Base-by-base conservation (phyloP, 805 yeast species). In the Wickerhamomyces sydowiorum region DNA sequence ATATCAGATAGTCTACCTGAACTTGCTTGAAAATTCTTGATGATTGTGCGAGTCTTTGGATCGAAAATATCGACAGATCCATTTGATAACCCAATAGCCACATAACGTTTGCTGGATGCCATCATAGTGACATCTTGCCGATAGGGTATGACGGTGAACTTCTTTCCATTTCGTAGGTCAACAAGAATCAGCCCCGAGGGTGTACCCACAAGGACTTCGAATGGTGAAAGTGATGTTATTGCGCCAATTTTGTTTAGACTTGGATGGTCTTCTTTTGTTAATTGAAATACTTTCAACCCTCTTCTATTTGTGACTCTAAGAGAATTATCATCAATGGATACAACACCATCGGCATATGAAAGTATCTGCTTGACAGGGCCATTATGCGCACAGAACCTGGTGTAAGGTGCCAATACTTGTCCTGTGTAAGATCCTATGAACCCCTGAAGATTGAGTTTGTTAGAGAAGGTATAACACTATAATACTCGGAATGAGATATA, bases 21-120 rank as follows among this genome's bases (percentile, higher is more conserved):
- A 57, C 80, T 87, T 10, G 82, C 78, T 10, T 66, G 61, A 50
- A 83, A 81, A 0, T 76, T 62, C 46, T 75, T 74, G 7, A 82
- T 63, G 2, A 78, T 56, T 29, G 69, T 65, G 33, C 64, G 59
- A 0, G 78, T 56, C 20, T 60, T 63, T 2, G 84, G 78, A 50
- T 85, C 91, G 45, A 80, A 66, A 12, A 85, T 60, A 51, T 84
- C 89, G 19, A 85, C 60, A 2, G 75, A 56, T 2, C 90, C 93
- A 44, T 76, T 70, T 7, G 69, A 59, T 43, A 69, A 73, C 0
- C 86, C 91, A 24, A 84, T 53, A 0, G 81, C 71, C 29, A 82
- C 64, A 40, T 76, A 69, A 54, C 79, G 78, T 41, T 69, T 64
- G 45, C 70, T 72, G 6, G 78, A 66, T 27, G 73, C 68, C 59